These are phyloP conservation scores for Herpetomonas samuelpessoai DNA, from an alignment of 208 protist genomes.

Conservation along the genomic window DNA sequence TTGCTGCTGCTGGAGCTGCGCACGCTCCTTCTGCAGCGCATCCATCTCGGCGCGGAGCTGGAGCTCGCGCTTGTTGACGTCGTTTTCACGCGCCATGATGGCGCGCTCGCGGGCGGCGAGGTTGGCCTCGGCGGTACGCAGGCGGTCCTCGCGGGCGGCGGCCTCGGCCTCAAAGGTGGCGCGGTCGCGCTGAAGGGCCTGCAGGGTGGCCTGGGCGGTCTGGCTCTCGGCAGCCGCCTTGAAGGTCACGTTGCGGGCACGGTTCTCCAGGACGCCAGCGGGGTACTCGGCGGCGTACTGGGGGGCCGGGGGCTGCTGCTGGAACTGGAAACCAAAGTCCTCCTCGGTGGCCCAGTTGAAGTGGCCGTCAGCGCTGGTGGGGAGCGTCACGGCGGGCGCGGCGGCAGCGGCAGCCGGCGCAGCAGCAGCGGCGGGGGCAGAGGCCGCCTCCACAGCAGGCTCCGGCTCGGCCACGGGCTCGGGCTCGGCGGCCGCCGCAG, in stretches of 20 bases:
- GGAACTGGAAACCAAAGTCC: slow-evolving; percentile 69
- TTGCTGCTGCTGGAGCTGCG: slow-evolving; percentile 35
- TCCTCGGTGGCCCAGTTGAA: slow-evolving; percentile 83
- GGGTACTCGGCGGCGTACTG: slow-evolving; percentile 74
- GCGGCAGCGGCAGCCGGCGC: slow-evolving; percentile 9
- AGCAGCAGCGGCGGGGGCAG: slow-evolving; percentile 10
- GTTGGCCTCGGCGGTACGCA: slow-evolving; percentile 48
- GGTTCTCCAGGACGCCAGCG: slow-evolving; percentile 49
- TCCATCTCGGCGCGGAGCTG: slow-evolving; percentile 38
- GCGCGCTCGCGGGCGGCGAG: slow-evolving; percentile 35
- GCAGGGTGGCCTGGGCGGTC: slow-evolving; percentile 34
- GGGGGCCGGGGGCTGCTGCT: slow-evolving; percentile 20
- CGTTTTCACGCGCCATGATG: slow-evolving; percentile 29
- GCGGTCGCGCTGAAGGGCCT: slow-evolving; percentile 41
- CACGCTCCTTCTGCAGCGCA: slow-evolving; percentile 26
- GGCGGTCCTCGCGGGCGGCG: slow-evolving; percentile 37
- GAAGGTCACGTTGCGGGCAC: slow-evolving; percentile 44
- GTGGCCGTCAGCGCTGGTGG: slow-evolving; percentile 21
- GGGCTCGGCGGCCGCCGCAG: slow-evolving; percentile 8
- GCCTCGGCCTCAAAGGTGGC: slow-evolving; percentile 37
- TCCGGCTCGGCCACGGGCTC: slow-evolving; percentile 6
- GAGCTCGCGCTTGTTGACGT: slow-evolving; percentile 24
- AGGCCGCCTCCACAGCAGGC: slow-evolving; percentile 4
- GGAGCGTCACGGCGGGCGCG: slow-evolving; percentile 1
- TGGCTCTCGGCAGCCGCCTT: slow-evolving; percentile 43